Base-by-base conservation (phyloP, 192 early-diverging fungal species). In the Linnemannia hyalina region DNA sequence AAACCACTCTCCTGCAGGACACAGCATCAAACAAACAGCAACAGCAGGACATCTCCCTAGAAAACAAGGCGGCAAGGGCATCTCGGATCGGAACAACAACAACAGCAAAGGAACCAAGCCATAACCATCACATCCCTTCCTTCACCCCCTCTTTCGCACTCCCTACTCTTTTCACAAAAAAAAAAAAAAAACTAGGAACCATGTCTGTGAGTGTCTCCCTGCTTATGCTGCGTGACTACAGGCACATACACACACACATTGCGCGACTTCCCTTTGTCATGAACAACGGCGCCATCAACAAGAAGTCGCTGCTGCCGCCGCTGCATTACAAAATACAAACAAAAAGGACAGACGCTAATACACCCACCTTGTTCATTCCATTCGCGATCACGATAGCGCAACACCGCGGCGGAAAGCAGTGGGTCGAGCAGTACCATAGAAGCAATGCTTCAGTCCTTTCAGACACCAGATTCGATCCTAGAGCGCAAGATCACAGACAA, bases 401-500 rank as follows among this genome's bases (percentile, higher is more conserved):
- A 77, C 68, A 73, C 52, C 38, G 71, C 49, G 38, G 60, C 54
- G 47, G 73, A 42, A 46, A 47, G 68, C 22, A 73, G 54, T 16
- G 42, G 70, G 26, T 36, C 73, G 20, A 23, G 26, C 35, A 74
- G 65, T 41, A 72, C 36, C 60, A 44, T 80, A 36, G 78, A 79
- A 32, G 57, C 29, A 0, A 82, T 82, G 81, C 80, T 80, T 78
- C 68, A 76, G n/a, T 80, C 76, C 10, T 80, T 85, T 55, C 78
- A 86, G 36, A 75, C 60, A 63, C 84, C 80, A 15, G 90, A 91
- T 55, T 85, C 90, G 3, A 90, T 91, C 75, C 77, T 92, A 36
- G 91, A 92, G 36, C 91, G 82, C 15, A 85, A 88, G 35, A 89
- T 91, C 13, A 81, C 82, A 26, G 78, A 88, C 15, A 78, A 73